These are phyloP conservation scores for Skeletonema grethae DNA, from an alignment of 108 stramenopile genomes.

Conservation along the genomic window DNA sequence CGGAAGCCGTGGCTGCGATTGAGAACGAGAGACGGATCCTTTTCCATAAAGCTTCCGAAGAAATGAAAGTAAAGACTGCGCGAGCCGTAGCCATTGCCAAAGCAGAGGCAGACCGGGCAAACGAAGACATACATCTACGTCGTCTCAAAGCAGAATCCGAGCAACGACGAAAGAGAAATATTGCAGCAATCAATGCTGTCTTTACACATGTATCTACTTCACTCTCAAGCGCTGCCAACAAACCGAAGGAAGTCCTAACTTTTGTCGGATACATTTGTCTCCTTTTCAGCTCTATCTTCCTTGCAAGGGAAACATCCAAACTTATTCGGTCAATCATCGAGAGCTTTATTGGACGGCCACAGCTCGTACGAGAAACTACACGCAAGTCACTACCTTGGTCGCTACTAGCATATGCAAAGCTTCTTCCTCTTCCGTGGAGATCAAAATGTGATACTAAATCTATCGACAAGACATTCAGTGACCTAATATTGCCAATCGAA, in stretches of 20 bases:
- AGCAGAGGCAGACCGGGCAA: conserved; percentile 69
- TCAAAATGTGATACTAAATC: conserved; percentile 13
- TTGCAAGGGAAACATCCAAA: conserved; percentile 51
- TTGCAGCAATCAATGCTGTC: conserved; percentile 63
- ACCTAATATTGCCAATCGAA: conserved; percentile 62
- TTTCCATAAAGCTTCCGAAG: conserved; percentile 44
- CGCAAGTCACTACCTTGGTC: conserved; percentile 41
- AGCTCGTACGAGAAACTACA: conserved; percentile 77
- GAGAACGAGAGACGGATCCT: conserved; percentile 38
- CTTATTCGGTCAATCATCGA: conserved; percentile 60
- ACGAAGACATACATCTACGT: conserved; percentile 74
- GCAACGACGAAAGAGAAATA: conserved; percentile 61
- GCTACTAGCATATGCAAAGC: conserved; percentile 18
- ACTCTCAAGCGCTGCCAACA: conserved; percentile 22
- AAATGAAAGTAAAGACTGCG: conserved; percentile 46
- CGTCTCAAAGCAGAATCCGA: conserved; percentile 65
- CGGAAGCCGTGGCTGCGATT: conserved; percentile 32
- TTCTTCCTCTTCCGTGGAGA: conserved; percentile 12
- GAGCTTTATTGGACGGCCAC: conserved; percentile 68
- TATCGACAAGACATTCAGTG: conserved; percentile 50
- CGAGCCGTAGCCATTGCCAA: conserved; percentile 70
- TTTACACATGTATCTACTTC: conserved; percentile 34
- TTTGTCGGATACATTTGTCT: conserved; percentile 49
- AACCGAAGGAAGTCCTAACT: conserved; percentile 47
- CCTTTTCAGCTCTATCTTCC: conserved; percentile 43